Evolutionary conservation across 176 grass and related monocot species (phyloP), one percentile per base, ranked within the genome.

Genomic region (Zizania latifolia): DNA sequence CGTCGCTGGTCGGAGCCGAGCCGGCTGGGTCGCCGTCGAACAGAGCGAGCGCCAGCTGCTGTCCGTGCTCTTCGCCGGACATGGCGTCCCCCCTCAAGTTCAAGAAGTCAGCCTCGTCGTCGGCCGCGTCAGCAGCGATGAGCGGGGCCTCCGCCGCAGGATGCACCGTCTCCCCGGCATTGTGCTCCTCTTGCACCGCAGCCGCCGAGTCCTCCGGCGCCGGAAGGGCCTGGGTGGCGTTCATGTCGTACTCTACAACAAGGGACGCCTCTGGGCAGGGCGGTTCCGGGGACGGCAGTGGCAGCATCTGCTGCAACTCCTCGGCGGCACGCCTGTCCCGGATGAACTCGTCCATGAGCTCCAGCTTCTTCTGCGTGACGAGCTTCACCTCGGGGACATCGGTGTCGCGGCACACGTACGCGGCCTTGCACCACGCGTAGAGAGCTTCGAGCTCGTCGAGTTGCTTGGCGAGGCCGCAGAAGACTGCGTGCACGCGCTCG

Each of bases 291-390:
- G 46, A 26, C 54, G 19, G 73, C 35, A 44, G 30, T 9, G 80
- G 67, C 53, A 68, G 58, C 83, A 31, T 69, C 24, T 16, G 54
- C 24, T 58, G 41, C 41, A n/a, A n/a, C n/a, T n/a, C n/a, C n/a
- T n/a, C n/a, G n/a, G n/a, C n/a, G n/a, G n/a, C n/a, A n/a, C n/a
- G n/a, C n/a, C 88, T 92, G 24, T 90, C 86, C 19, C 81, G 81
- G 54, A 96, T 92, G 77, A 87, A 96, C 16, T 96, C 86, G 19
- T 92, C 86, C 89, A 96, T 92, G 19, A 96, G 74, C 35, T 92
- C 78, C 8, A 96, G 81, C 59, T 96, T 96, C 74, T 74, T 86
- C 73, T 83, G 46, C 29, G 70, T 43, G 81, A 96, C 83, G 53
- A 56, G 84, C 34, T 96, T 81, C 6, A 96, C 3, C 4, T 87